These are phyloP conservation scores for Hylodesmum podocarpum DNA, from an alignment of 306 rosid species.

Conservation along the genomic window DNA sequence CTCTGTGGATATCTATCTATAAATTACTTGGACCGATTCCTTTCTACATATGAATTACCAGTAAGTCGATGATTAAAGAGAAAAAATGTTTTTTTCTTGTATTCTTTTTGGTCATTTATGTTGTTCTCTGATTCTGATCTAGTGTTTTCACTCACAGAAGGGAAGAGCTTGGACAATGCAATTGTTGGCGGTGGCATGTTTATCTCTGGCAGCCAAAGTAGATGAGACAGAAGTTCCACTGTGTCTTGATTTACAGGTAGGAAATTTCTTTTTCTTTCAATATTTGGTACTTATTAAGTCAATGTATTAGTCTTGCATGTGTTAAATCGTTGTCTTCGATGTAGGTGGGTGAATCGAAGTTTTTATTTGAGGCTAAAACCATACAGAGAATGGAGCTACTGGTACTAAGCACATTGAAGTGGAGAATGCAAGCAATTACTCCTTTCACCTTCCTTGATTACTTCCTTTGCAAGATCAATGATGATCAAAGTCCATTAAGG, in stretches of 20 bases:
- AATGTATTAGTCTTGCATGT: slow-evolving; percentile 21
- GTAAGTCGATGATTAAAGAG: slow-evolving; percentile 56
- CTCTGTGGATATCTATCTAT: slow-evolving; percentile 73
- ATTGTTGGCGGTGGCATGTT: slow-evolving; percentile 83
- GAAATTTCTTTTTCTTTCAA: background rate
- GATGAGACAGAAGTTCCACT: slow-evolving; percentile 85
- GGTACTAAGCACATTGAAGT: slow-evolving; percentile 74
- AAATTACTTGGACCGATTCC: slow-evolving; percentile 94
- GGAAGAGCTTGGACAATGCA: slow-evolving; percentile 92
- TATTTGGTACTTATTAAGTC: background rate
- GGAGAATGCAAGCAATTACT: slow-evolving; percentile 94
- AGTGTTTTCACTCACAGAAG: slow-evolving; percentile 43
- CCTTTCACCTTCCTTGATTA: slow-evolving; percentile 83
- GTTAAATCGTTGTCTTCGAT: slow-evolving; percentile 18
- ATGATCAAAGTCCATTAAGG: slow-evolving; percentile 45
- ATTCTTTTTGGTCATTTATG: background rate
- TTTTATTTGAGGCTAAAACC: slow-evolving; percentile 84
- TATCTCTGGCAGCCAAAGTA: slow-evolving; percentile 88
- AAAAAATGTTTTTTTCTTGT: background rate
- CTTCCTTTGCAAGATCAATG: slow-evolving; percentile 67
- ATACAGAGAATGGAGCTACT: slow-evolving; percentile 95
- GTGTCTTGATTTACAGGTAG: slow-evolving; percentile 80
- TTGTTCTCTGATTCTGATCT: slow-evolving; percentile 34
- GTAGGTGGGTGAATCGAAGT: slow-evolving; percentile 81
- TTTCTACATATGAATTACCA: slow-evolving; percentile 77